Percentiles rank a stretch among this genome's conserved stretches.
phyloP scores from a whole-genome alignment of 176 grass and related monocot species.

The Avena insularis region DNA sequence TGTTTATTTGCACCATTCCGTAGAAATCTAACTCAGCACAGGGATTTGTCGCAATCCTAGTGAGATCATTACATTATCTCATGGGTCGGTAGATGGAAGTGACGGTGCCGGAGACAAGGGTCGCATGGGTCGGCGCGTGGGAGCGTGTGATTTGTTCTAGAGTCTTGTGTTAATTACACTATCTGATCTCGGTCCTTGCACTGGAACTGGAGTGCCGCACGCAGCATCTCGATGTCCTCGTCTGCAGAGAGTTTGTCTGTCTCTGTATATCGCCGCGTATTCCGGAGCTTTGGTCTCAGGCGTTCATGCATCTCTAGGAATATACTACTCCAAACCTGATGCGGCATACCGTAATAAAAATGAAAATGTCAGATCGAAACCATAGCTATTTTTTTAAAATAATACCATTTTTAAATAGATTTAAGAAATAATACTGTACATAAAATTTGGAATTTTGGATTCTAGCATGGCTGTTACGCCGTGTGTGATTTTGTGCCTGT shows the following conservation, averaged over 20 bases:
- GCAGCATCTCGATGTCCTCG: constrained; percentile 24
- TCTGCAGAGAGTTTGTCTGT: constrained; percentile 37
- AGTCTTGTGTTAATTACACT: neutral
- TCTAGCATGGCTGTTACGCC: too few species aligned
- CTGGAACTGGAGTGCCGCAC: neutral
- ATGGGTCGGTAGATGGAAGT: neutral
- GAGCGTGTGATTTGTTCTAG: constrained; percentile 5
- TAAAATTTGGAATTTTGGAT: too few species aligned
- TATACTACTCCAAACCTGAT: neutral
- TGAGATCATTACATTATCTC: neutral
- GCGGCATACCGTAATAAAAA: too few species aligned
- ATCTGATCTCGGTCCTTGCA: neutral
- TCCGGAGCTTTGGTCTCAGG: constrained; percentile 1
- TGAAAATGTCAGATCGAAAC: neutral
- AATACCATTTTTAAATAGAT: too few species aligned
- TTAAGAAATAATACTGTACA: too few species aligned
- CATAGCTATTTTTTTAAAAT: too few species aligned
- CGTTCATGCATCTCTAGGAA: too few species aligned
- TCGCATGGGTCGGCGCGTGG: constrained; percentile 49
- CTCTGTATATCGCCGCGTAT: neutral
- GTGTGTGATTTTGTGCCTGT: too few species aligned
- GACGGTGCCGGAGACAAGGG: neutral
- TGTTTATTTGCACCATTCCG: too few species aligned
- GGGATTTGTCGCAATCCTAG: neutral
- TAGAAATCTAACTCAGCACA: too few species aligned